Evolutionary conservation across 106 monocot species (phyloP).

Genomic region (Allium fistulosum): DNA sequence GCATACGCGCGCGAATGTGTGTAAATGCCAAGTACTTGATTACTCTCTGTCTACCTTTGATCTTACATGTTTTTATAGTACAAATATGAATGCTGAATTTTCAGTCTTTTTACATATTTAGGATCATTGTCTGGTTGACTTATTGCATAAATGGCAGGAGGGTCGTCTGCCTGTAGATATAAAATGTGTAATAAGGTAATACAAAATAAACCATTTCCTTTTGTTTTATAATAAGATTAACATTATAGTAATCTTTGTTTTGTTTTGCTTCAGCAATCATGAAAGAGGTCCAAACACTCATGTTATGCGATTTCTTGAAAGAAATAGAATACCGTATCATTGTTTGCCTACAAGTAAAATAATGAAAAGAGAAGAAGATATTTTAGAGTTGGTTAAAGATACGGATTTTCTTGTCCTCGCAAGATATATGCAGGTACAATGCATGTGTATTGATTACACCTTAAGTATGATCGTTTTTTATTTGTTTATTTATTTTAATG

Average conservation of each 20-base stretch:
- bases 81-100: no score
- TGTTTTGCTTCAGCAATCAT: slow-evolving; percentile 63
- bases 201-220: neutral
- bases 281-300: slow-evolving; percentile 68
- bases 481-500: no score
- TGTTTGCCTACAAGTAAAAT: slow-evolving; percentile 50
- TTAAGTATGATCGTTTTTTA: no score
- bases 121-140: slow-evolving; percentile 90
- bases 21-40: neutral
- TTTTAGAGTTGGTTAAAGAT: slow-evolving; percentile 56
- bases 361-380: slow-evolving; percentile 81
- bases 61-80: neutral
- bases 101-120: slow-evolving; percentile 17
- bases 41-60: neutral
- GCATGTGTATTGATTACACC: no score
- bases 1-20: no score
- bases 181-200: slow-evolving; percentile 83
- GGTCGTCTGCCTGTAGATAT: slow-evolving; percentile 86
- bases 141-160: slow-evolving; percentile 89
- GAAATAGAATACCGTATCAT: slow-evolving; percentile 86
- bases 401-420: slow-evolving; percentile 96
- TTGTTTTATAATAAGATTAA: neutral
- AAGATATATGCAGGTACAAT: slow-evolving; percentile 91
- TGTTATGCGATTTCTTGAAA: slow-evolving; percentile 76
- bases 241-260: neutral